Evolutionary conservation across 1,284 basidiomycete genomes (phyloP), one percentile per base, ranked within the genome.

Genomic region (Xerocomus amazonicus): DNA sequence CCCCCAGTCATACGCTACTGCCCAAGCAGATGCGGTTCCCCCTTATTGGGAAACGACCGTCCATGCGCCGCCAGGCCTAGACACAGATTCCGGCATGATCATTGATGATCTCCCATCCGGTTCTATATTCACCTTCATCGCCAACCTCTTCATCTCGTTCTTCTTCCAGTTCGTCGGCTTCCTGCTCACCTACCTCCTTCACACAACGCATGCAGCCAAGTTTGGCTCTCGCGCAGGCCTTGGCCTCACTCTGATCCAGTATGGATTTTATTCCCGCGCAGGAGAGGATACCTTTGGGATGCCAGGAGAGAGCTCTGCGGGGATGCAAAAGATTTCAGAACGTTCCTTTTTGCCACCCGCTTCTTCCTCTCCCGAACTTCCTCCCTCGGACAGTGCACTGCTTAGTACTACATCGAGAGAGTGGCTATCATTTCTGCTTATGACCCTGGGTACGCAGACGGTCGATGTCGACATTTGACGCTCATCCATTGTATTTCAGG

Each of bases 131-230:
- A 73, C 86, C 19, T 95, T 96, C 69, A 65, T 80, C 47, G 74
- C 83, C 73, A 93, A 92, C 66, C 65, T 92, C 53, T 79, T 95
- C 70, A 86, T 95, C 45, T 95, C 92, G 4, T 90, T 89, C 73
- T 92, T 94, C 70, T 98, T 99, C 84, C 93, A 97, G 70, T 96
- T 98, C 67, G 82, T 97, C 58, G 94, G 92, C 41, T 97, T 96
- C 81, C 75, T 96, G 59, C 84, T 96, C 71, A 95, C 92, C 1
- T 96, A 92, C 67, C 84, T 97, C 57, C 80, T 97, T 4, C 90
- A 92, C 68, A 90, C 89, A n/a, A 90, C 92, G 1, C 96, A 99
- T 64, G 93, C 96, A 0, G 92, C 90, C 47, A 95, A 95, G 67
- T 92, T 83, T 63, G 96, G 97, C 43, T 94, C 92, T 16, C 86